Conservation (phyloP, 2,329 filamentous ascomycete species). For the Uncinocarpus reesii region DNA sequence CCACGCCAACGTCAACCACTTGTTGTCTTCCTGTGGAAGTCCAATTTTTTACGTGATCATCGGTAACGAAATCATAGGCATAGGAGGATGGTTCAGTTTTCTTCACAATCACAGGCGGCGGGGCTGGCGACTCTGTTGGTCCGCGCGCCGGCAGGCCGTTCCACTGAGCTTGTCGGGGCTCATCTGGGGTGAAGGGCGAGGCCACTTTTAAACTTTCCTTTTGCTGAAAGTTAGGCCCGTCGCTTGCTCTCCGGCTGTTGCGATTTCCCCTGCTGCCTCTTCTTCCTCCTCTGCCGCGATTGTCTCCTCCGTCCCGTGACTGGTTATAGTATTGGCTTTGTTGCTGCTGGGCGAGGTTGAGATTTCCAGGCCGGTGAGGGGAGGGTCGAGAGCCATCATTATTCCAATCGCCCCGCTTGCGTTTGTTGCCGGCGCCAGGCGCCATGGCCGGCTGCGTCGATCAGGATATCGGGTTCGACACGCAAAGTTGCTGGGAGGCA, state of each 20-base stretch:
- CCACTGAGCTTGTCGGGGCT: slow-evolving; percentile 22
- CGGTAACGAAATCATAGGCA: slow-evolving; percentile 65
- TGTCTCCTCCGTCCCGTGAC: slow-evolving; percentile 28
- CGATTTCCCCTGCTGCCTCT: slow-evolving; percentile 32
- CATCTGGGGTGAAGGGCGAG: slow-evolving; percentile 25
- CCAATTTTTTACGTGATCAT: slow-evolving; percentile 60
- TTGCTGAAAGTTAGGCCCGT: slow-evolving; percentile 29
- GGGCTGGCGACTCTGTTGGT: slow-evolving; percentile 20
- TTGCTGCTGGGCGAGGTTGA: slow-evolving; percentile 45
- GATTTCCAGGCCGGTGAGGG: slow-evolving; percentile 38
- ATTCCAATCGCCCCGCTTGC: slow-evolving; percentile 42
- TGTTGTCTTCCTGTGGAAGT: slow-evolving; percentile 53
- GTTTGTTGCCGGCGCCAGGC: slow-evolving; percentile 43
- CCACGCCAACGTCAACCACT: slow-evolving; percentile 54
- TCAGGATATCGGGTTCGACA: slow-evolving; percentile 21
- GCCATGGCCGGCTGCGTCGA: slow-evolving; percentile 37
- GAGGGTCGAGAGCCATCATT: slow-evolving; percentile 36
- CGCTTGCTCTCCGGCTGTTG: slow-evolving; percentile 29
- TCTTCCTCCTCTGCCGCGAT: slow-evolving; percentile 31
- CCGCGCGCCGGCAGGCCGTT: slow-evolving; percentile 23
- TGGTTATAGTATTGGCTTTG: slow-evolving; percentile 30
- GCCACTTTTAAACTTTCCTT: slow-evolving; percentile 23
- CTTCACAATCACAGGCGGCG: slow-evolving; percentile 9
- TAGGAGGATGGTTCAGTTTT: slow-evolving; percentile 40
- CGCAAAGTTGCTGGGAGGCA: slow-evolving; percentile 21